Base-by-base conservation (phyloP, 805 yeast genomes). In the Pichia manshurica region DNA sequence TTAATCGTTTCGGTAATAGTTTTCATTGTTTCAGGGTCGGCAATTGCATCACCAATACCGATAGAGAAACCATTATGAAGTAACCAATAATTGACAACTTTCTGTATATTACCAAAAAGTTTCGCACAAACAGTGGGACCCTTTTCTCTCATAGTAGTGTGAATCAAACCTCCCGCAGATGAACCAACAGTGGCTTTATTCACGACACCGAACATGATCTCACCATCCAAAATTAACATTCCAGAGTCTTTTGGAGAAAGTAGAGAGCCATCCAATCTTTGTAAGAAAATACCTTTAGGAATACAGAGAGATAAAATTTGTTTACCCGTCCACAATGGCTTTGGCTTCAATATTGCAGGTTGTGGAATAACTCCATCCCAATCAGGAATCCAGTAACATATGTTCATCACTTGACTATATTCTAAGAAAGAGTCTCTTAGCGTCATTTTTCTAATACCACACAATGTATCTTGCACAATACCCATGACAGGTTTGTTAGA, bases 401-500 rank as follows among this genome's bases (percentile, higher is more conserved):
- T 85, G 63, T 93, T 93, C 91, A 93, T 87, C 48, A 91, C 96
- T 70, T 89, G 95, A 55, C 88, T 96, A 64, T 82, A 87, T 55
- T 87, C 96, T 48, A 93, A 72, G 61, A 90, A 93, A 39, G 72
- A 77, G 64, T 93, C 99, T 66, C 96, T 82, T 53, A 87, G 71
- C 0, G 99, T 91, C 86, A 93, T 79, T 66, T 93, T 93, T 71
- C 99, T 83, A 46, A 91, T 76, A 73, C 99, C 99, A 78, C 97
- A 89, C 56, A 93, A 73, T 0, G 99, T 90, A 70, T 93, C 99
- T 73, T 93, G 99, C 53, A 93, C 99, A 73, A 93, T 93, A 72
- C 99, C 99, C 99, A 93, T 93, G 55, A 95, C 96, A 34, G 99
- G 99, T 70, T 93, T 93, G 67, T 93, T 93, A 2, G 96, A 87